These are phyloP conservation scores for Oryza glumipatula DNA, from an alignment of 176 grass and related monocot species.

Conservation along the genomic window DNA sequence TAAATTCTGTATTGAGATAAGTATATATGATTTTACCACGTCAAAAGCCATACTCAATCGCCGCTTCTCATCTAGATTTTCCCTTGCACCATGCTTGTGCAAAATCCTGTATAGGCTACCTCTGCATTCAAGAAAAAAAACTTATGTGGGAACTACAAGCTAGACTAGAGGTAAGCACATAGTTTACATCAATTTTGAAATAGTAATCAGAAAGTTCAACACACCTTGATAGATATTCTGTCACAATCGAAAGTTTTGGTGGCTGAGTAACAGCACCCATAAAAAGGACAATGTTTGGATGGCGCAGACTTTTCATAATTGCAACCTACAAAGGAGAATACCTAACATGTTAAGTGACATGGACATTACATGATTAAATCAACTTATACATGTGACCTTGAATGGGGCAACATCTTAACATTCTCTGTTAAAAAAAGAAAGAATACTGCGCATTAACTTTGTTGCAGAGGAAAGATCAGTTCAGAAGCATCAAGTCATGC, in stretches of 20 bases:
- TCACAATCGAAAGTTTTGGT: conserved; percentile 80
- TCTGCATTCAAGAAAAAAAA: conserved; percentile 52
- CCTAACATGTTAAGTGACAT: neutral
- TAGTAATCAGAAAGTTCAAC: conserved; percentile 26
- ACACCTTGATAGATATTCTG: conserved; percentile 85
- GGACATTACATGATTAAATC: neutral
- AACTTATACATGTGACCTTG: neutral
- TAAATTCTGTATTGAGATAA: conserved; percentile 27
- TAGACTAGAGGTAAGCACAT: conserved; percentile 4
- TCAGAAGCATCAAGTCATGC: neutral
- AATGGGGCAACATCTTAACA: conserved; percentile 11
- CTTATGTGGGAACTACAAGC: neutral
- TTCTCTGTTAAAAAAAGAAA: conserved; percentile 12
- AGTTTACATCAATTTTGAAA: neutral
- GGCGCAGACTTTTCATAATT: conserved; percentile 90
- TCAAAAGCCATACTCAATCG: conserved; percentile 89
- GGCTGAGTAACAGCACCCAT: conserved; percentile 95
- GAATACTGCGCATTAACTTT: neutral
- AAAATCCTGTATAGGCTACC: conserved; percentile 84
- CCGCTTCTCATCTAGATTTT: conserved; percentile 72
- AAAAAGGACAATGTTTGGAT: conserved; percentile 96
- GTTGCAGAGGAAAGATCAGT: neutral
- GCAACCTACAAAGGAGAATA: conserved; percentile 60
- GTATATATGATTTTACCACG: conserved; percentile 55
- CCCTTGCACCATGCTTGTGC: conserved; percentile 52